These are phyloP conservation scores for Spizellomyces sp. DNA, from an alignment of 192 early-diverging fungal species.

Conservation along the genomic window DNA sequence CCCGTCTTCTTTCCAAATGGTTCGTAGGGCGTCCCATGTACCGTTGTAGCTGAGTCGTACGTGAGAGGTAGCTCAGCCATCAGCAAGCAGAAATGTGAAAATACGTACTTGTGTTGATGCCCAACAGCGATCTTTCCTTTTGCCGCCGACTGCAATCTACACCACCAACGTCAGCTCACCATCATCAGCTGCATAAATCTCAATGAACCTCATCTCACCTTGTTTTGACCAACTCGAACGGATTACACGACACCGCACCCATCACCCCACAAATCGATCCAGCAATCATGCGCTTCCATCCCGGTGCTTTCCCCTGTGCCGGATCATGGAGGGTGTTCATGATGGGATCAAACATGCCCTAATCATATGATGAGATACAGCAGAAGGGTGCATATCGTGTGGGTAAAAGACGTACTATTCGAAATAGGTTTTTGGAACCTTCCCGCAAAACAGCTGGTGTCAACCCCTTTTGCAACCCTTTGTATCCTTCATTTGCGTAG, in stretches of 20 bases:
- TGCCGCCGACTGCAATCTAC: constrained; percentile 60
- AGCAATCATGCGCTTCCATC: constrained; percentile 76
- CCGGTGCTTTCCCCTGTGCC: constrained; percentile 55
- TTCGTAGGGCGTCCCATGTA: constrained; percentile 55
- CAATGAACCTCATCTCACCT: constrained; percentile 13
- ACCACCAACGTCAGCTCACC: too few species aligned
- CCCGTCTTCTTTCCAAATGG: constrained; percentile 58
- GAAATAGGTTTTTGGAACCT: constrained; percentile 74
- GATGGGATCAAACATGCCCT: constrained; percentile 76
- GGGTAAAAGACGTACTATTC: constrained; percentile 50
- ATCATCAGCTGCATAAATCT: too few species aligned
- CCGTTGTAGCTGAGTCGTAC: constrained; percentile 50
- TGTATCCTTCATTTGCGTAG: constrained; percentile 62
- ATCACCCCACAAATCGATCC: constrained; percentile 73
- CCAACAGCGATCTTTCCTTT: constrained; percentile 62
- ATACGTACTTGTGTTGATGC: constrained; percentile 56
- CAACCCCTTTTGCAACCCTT: constrained; percentile 72
- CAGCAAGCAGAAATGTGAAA: background rate
- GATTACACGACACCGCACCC: constrained; percentile 74
- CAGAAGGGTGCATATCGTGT: too few species aligned
- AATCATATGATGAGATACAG: background rate
- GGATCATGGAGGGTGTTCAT: constrained; percentile 62
- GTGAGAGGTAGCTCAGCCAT: background rate
- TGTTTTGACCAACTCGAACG: constrained; percentile 78
- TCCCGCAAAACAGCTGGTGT: constrained; percentile 72